Evolutionary conservation across 306 rosid species (phyloP).

Genomic region (Boehmeria nivea): DNA sequence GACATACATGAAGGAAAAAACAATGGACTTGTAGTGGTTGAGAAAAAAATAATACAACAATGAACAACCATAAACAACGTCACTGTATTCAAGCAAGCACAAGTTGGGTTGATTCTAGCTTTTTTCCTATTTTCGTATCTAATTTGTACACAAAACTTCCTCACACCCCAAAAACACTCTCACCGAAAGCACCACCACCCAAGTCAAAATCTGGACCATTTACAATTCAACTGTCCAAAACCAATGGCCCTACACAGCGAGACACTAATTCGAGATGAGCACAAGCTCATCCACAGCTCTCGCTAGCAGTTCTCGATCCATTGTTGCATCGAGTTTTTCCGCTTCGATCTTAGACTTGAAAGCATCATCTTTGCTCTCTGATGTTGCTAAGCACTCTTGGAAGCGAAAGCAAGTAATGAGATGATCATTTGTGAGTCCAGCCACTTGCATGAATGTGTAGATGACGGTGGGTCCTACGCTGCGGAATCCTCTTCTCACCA

Average conservation of each 20-base stretch:
- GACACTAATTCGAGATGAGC: slow-evolving; percentile 26
- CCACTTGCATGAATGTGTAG: slow-evolving; percentile 69
- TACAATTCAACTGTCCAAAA: no score
- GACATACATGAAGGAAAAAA: no score
- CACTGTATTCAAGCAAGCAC: background rate
- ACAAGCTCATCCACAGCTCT: slow-evolving; percentile 36
- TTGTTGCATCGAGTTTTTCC: slow-evolving; percentile 27
- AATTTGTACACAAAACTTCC: slow-evolving; percentile 38
- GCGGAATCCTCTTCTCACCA: slow-evolving; percentile 64
- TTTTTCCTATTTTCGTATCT: slow-evolving; percentile 14
- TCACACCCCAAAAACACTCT: slow-evolving; percentile 24
- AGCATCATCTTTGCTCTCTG: slow-evolving; percentile 31
- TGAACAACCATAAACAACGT: background rate
- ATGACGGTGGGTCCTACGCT: slow-evolving; percentile 67
- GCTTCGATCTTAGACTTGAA: slow-evolving; percentile 30
- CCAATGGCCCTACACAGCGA: background rate
- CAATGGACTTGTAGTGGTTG: background rate
- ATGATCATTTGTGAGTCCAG: slow-evolving; percentile 70
- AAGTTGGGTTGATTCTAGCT: background rate
- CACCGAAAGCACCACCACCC: background rate
- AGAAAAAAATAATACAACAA: background rate
- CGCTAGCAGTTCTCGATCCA: slow-evolving; percentile 28
- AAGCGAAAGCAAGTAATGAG: slow-evolving; percentile 71
- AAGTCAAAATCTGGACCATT: no score
- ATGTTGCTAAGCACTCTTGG: slow-evolving; percentile 41